Base-by-base conservation (phyloP, 768 basidiomycete genomes). In the Pluteus cervinus region DNA sequence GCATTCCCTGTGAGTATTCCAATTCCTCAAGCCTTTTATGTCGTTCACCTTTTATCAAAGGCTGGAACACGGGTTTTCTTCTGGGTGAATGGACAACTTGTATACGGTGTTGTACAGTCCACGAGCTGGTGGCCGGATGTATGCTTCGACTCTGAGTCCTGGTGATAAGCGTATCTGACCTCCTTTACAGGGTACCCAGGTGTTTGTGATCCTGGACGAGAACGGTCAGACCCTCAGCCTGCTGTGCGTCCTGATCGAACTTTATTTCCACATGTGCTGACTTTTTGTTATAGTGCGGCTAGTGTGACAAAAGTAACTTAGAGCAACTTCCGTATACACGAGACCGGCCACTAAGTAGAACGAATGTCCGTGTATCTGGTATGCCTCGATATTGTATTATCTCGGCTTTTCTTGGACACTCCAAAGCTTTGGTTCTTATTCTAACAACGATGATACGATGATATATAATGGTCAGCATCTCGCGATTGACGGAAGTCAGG, bases 1-100 rank as follows among this genome's bases (percentile, higher is more conserved):
- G 68, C 65, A 43, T 78, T 73, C 56, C 73, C 75, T 24, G 76
- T 83, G 50, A 46, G 79, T 62, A 17, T 18, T n/a, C 36, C 21
- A 39, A 28, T 29, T 23, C 24, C 26, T 37, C 36, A n/a, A n/a
- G 34, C 26, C 14, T 34, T 31, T 33, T 37, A 43, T 47, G 54
- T 56, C 44, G 42, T 38, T 15, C 28, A 40, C 34, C 22, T 15
- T 38, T 38, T 44, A n/a, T 20, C 30, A 7, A 39, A 87, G 85
- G 64, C 67, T 38, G 82, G 82, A 49, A 78, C 80, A 45, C 69
- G 73, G 35, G 80, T 88, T 33, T 78, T 75, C 51, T 86, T 74
- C 63, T 82, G 80, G 73, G 58, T 71, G 18, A 58, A 55, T 29
- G 78, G 77, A 3, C 62, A 70, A 34, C 63, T 75, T 29, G 68